A percentile compares a stretch with the other conserved stretches of the same genome.
Evolutionary conservation across 2,329 filamentous ascomycete species (phyloP).

Genomic region (Aspergillus candidus): DNA sequence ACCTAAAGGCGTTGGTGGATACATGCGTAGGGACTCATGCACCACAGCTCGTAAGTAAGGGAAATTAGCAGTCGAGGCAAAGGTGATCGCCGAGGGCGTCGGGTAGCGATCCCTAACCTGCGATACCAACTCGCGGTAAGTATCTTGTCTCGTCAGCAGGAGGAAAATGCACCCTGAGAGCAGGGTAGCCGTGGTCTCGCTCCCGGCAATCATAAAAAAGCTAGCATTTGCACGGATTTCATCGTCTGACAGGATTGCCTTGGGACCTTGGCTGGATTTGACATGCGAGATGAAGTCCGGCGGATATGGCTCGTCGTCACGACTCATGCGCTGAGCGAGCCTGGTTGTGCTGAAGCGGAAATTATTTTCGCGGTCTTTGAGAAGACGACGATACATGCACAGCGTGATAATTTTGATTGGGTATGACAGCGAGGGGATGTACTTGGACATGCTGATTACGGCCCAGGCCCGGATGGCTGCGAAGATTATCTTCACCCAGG

Average conservation of each 20-base stretch:
- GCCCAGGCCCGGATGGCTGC: slow-evolving; percentile 10
- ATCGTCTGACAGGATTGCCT: neutral
- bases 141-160: slow-evolving; percentile 17
- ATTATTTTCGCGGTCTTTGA: too few relatives aligned
- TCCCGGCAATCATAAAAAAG: slow-evolving; percentile 33
- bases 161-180: slow-evolving; percentile 33
- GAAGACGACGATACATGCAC: too few relatives aligned
- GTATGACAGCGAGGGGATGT: too few relatives aligned
- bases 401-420: too few relatives aligned
- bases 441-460: neutral
- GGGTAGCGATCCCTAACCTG: slow-evolving; percentile 11
- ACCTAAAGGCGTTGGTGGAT: slow-evolving; percentile 30
- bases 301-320: too few relatives aligned
- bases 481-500: slow-evolving; percentile 33
- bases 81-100: slow-evolving; percentile 30
- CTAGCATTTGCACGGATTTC: slow-evolving; percentile 21
- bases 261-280: too few relatives aligned
- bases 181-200: slow-evolving; percentile 37
- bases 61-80: slow-evolving; percentile 21
- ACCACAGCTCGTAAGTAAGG: slow-evolving; percentile 40
- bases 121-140: neutral
- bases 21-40: slow-evolving; percentile 41
- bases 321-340: too few relatives aligned
- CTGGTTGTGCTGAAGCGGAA: too few relatives aligned
- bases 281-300: too few relatives aligned